Percentiles rank a stretch among this genome's conserved stretches.
Conservation (phyloP, 305 asterid species). For the Fraxinus greggii region DNA sequence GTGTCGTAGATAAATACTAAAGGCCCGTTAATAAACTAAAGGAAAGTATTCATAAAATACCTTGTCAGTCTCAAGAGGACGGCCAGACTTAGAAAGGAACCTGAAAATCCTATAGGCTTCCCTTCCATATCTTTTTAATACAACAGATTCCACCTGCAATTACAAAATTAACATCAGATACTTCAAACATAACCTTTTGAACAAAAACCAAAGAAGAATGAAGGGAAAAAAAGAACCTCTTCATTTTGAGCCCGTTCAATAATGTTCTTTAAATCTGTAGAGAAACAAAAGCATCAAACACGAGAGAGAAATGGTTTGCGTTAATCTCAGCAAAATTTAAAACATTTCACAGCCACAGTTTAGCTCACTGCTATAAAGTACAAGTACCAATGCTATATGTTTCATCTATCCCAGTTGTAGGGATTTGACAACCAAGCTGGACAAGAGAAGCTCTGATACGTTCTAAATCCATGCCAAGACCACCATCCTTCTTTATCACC, state of each 20-base stretch:
- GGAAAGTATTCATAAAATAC: slow-evolving; percentile 34
- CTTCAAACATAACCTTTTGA: slow-evolving; percentile 6
- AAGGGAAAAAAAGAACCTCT: slow-evolving; percentile 51
- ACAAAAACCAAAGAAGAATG: slow-evolving; percentile 15
- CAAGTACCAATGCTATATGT: slow-evolving; percentile 62
- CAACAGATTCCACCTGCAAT: slow-evolving; percentile 77
- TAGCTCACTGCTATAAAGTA: slow-evolving; percentile 19
- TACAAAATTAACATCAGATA: slow-evolving; percentile 16
- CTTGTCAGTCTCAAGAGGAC: slow-evolving; percentile 65
- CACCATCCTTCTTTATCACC: slow-evolving; percentile 68
- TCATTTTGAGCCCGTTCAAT: slow-evolving; percentile 72
- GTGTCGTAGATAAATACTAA: not conserved
- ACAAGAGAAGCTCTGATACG: slow-evolving; percentile 56
- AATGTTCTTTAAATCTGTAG: slow-evolving; percentile 68
- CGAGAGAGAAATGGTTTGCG: not conserved
- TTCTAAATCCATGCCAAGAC: slow-evolving; percentile 61
- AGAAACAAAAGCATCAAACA: slow-evolving; percentile 22
- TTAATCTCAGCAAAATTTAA: not conserved
- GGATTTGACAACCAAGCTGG: slow-evolving; percentile 63
- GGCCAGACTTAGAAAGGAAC: slow-evolving; percentile 52
- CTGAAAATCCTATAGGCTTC: slow-evolving; percentile 86
- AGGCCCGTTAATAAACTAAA: not conserved
- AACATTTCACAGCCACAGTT: slow-evolving; percentile 6
- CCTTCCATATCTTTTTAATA: slow-evolving; percentile 72
- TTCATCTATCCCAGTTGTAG: slow-evolving; percentile 46